These are phyloP conservation scores for Heterobasidion annosum DNA, from an alignment of 1,284 basidiomycete genomes.

Conservation along the genomic window DNA sequence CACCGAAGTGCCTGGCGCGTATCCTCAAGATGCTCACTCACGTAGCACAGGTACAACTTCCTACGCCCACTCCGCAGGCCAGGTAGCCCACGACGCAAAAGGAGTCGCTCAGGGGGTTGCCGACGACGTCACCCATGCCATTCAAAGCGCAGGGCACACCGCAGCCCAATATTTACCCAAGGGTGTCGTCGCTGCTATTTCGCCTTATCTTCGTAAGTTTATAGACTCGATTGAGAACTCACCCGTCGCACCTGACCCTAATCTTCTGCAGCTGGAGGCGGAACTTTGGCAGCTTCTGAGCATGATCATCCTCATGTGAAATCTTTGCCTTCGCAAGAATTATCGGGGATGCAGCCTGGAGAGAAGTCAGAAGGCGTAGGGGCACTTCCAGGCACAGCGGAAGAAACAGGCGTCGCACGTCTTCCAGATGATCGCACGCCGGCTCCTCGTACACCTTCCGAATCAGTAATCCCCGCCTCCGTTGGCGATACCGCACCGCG, in stretches of 20 bases:
- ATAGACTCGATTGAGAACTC: not conserved
- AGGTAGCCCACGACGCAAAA: not conserved
- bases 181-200: constrained; percentile 17
- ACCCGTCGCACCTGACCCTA: not conserved
- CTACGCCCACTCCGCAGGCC: not conserved
- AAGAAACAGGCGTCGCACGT: constrained; percentile 28
- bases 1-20: not conserved
- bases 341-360: constrained; percentile 16
- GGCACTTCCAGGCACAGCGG: constrained; percentile 25
- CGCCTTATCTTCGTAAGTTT: constrained; percentile 19
- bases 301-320: not conserved
- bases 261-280: not conserved
- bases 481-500: too few relatives aligned
- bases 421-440: constrained; percentile 26
- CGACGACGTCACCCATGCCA: constrained; percentile 9
- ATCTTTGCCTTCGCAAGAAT: constrained; percentile 18
- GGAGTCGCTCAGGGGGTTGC: not conserved
- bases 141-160: constrained; percentile 14
- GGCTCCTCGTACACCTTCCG: not conserved
- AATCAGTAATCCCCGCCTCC: not conserved
- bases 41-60: not conserved
- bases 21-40: not conserved
- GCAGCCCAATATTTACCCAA: constrained; percentile 18
- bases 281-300: not conserved
- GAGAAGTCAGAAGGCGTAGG: constrained; percentile 27